These are phyloP conservation scores for Globisporangium orthogonon DNA, from an alignment of 352 stramenopile species.

Conservation along the genomic window DNA sequence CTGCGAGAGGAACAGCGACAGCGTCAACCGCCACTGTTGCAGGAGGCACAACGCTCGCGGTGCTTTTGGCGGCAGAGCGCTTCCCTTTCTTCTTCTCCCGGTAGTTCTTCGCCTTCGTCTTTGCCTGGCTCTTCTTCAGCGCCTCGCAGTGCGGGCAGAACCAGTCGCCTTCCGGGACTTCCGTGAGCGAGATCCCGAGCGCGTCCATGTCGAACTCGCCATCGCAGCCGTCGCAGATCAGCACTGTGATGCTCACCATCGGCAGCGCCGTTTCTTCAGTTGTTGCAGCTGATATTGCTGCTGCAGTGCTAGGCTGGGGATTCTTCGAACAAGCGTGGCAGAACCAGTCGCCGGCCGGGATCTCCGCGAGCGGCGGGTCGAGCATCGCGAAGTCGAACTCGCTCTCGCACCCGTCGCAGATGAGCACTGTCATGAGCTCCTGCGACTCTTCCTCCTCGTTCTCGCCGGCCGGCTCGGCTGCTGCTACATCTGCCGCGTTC, in stretches of 20 bases:
- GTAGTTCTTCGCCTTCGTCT: conserved; percentile 5
- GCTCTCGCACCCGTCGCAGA: conserved; percentile 67
- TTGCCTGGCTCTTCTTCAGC: neutral
- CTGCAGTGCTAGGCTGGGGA: neutral
- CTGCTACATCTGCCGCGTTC: neutral
- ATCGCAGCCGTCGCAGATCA: conserved; percentile 70
- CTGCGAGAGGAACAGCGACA: neutral
- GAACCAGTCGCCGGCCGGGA: conserved; percentile 46
- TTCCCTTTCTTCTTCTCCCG: conserved; percentile 3
- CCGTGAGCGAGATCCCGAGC: conserved; percentile 35
- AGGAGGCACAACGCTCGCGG: neutral
- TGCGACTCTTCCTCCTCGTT: neutral
- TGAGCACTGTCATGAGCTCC: conserved; percentile 28
- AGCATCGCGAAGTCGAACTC: conserved; percentile 51
- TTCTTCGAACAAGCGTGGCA: conserved; percentile 17
- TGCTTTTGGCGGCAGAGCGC: neutral
- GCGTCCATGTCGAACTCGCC: conserved; percentile 46
- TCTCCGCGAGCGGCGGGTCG: conserved; percentile 30
- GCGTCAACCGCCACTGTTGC: neutral
- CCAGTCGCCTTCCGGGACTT: conserved; percentile 40
- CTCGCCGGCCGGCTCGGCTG: neutral
- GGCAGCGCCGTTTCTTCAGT: conserved; percentile 3
- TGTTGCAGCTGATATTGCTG: no score
- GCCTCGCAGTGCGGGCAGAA: conserved; percentile 19
- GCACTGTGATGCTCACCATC: conserved; percentile 23